Percentiles rank a stretch among this genome's conserved stretches.
phyloP scores from a whole-genome alignment of 2,329 filamentous ascomycete genomes.

The Geosmithia flava region DNA sequence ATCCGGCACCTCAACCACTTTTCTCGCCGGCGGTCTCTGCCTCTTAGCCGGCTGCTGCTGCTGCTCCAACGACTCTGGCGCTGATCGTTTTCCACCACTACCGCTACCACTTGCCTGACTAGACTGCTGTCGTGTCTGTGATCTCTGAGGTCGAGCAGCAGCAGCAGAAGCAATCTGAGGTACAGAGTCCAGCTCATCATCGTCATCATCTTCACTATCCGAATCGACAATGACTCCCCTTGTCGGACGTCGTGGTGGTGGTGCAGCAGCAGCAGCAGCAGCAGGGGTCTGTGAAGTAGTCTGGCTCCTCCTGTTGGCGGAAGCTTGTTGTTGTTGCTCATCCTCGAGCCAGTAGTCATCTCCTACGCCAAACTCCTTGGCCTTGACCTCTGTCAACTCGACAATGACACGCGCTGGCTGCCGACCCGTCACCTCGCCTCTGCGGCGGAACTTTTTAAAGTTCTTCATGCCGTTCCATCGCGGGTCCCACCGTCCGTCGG shows the following conservation, averaged over 20 bases:
- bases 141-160: background rate
- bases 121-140: conserved; percentile 9
- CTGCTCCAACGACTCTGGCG: conserved; percentile 17
- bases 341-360: conserved; percentile 66
- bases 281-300: conserved; percentile 4
- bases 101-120: no score
- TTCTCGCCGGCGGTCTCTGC: conserved; percentile 10
- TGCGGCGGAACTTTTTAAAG: conserved; percentile 75
- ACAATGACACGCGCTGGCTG: conserved; percentile 48
- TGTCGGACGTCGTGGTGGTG: conserved; percentile 4
- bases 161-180: no score
- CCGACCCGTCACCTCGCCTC: conserved; percentile 34
- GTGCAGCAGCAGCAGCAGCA: conserved; percentile 1
- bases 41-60: conserved; percentile 13
- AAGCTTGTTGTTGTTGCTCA: conserved; percentile 20
- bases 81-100: conserved; percentile 19
- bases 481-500: conserved; percentile 62
- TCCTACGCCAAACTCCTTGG: conserved; percentile 60
- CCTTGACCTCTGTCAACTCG: conserved; percentile 55
- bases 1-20: conserved; percentile 19
- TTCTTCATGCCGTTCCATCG: conserved; percentile 92
- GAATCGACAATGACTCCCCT: conserved; percentile 16
- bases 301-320: conserved; percentile 13
- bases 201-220: conserved; percentile 23
- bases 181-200: conserved; percentile 3